Conservation (phyloP, 768 basidiomycete genomes). For the Lactarius tabidus region DNA sequence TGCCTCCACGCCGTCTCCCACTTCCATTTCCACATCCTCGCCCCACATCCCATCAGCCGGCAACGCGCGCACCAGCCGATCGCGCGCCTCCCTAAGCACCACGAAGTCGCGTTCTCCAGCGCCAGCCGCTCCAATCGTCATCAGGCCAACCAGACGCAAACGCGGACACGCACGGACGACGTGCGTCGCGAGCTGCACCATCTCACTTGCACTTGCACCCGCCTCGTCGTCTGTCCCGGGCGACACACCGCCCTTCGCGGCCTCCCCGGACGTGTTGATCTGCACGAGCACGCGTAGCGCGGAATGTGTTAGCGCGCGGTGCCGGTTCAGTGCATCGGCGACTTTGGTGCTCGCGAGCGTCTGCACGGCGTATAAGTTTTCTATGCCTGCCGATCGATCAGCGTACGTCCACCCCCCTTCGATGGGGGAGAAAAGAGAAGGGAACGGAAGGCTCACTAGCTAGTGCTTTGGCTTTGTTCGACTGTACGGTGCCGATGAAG, state of each 20-base stretch:
- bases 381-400: constrained; percentile 6
- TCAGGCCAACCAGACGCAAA: constrained; percentile 78
- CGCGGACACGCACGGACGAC: constrained; percentile 69
- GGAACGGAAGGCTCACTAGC: constrained; percentile 10
- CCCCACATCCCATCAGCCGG: constrained; percentile 25
- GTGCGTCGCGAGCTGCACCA: constrained; percentile 62
- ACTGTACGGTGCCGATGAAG: constrained; percentile 19
- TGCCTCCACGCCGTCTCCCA: constrained; percentile 30
- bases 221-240: background rate
- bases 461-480: constrained; percentile 21
- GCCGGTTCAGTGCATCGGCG: constrained; percentile 74
- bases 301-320: constrained; percentile 49
- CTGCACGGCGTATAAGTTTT: constrained; percentile 80
- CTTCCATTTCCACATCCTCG: constrained; percentile 20
- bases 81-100: constrained; percentile 58
- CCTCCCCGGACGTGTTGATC: constrained; percentile 94
- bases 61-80: constrained; percentile 49
- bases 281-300: constrained; percentile 85
- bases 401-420: background rate
- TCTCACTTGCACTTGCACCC: constrained; percentile 41
- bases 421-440: background rate
- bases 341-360: constrained; percentile 80
- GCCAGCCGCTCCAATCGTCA: constrained; percentile 87
- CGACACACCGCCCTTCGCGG: constrained; percentile 76
- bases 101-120: constrained; percentile 72